Percentiles rank a stretch among this genome's conserved stretches.
Conservation (phyloP, 805 yeast genomes). For the Sugiyamaella mastotermitis region DNA sequence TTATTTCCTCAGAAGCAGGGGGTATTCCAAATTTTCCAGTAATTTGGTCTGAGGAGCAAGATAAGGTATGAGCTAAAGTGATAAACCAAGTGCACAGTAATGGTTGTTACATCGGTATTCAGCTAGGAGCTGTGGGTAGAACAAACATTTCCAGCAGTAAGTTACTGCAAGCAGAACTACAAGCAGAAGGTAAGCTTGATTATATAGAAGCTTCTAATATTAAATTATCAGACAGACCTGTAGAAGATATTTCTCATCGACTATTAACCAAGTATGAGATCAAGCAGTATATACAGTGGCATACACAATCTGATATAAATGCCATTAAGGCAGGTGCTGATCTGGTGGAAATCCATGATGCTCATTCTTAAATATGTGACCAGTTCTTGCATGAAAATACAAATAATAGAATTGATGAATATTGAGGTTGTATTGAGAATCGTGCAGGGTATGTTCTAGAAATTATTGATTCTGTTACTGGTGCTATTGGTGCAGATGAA, state of each 20-base stretch:
- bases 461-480: slow-evolving; percentile 43
- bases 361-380: slow-evolving; percentile 37
- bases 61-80: slow-evolving; percentile 33
- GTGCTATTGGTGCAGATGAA: slow-evolving; percentile 45
- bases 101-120: slow-evolving; percentile 34
- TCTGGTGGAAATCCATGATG: slow-evolving; percentile 59
- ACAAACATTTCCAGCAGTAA: slow-evolving; percentile 1
- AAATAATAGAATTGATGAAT: slow-evolving; percentile 50
- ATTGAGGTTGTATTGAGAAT: slow-evolving; percentile 56
- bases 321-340: slow-evolving; percentile 52
- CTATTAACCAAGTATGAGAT: slow-evolving; percentile 38
- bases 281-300: slow-evolving; percentile 37
- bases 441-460: slow-evolving; percentile 45
- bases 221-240: neutral
- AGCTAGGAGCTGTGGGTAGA: slow-evolving; percentile 42
- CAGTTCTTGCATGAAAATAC: slow-evolving; percentile 40
- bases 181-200: slow-evolving; percentile 1
- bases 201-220: slow-evolving; percentile 9
- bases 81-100: slow-evolving; percentile 41
- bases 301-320: slow-evolving; percentile 42
- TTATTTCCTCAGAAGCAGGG: slow-evolving; percentile 38
- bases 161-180: no score
- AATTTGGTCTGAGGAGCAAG: slow-evolving; percentile 27
- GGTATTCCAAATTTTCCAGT: slow-evolving; percentile 24
- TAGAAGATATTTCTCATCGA: slow-evolving; percentile 26